Base-by-base conservation (phyloP, 768 basidiomycete genomes). In the Mycena rebaudengoi region DNA sequence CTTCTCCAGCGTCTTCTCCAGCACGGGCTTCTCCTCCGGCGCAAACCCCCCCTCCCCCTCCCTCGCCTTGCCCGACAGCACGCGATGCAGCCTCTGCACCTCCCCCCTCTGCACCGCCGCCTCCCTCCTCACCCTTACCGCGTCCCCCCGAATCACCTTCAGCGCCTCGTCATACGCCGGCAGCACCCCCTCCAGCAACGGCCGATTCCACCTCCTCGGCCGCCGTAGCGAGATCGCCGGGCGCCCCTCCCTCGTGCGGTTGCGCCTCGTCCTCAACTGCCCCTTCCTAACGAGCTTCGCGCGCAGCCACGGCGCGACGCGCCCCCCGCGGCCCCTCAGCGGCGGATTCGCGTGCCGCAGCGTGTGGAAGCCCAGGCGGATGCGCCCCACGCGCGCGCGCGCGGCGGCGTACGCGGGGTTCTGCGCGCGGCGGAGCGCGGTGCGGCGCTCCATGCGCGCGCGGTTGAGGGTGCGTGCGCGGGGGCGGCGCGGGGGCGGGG, bases 101-200 rank as follows among this genome's bases (percentile, higher is more conserved):
- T 69, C 67, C 39, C 58, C 63, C 43, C 75, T 71, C 59, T 62
- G 66, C 41, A 53, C 63, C 33, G 66, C 56, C 28, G 83, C 73
- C 54, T 76, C 64, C 43, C 64, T 54, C 53, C 75, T 74, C 40
- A 91, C 73, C 20, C 70, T 73, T 12, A 74, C 68, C 39, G 89
- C 85, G 78, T 98, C 94, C 16, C 75, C 71, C 29, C 82, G 79
- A 59, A 99, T 86, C 67, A 89, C 81, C 62, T 86, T 81, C 43
- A 98, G 77, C 1, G 96, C 95, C 56, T 91, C 85, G 77, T 99
- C 97, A 70, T 95, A 98, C 5, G 88, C 91, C 3, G 91, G 91
- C 26, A 94, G 75, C 8, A 88, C 83, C 7, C 90, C 90, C 21
- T 75, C 73, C 13, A 80, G 83, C 5, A 94, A 74, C 5, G 92